These are phyloP conservation scores for Pyropia haitanensis DNA, from an alignment of 23 red algal genomes.

Conservation along the genomic window DNA sequence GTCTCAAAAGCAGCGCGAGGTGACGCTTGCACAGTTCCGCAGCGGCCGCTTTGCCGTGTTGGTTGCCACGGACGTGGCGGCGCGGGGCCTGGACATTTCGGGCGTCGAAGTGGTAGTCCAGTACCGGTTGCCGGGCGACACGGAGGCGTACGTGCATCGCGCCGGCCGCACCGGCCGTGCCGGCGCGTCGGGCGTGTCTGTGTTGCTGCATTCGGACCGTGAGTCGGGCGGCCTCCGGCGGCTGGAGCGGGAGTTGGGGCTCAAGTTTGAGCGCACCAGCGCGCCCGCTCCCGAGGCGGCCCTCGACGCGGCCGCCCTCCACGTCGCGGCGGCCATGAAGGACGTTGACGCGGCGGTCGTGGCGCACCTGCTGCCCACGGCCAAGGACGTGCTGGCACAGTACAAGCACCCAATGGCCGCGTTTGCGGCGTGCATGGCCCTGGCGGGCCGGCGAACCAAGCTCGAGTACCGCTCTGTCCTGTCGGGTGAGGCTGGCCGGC, in stretches of 20 bases:
- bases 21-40: conserved; percentile 78
- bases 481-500: conserved; percentile 68
- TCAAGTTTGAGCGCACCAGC: conserved; percentile 74
- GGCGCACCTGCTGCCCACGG: conserved; percentile 21
- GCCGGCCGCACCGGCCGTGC: conserved; percentile 89
- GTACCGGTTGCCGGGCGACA: conserved; percentile 67
- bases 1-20: conserved; percentile 80
- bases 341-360: conserved; percentile 37
- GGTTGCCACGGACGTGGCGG: conserved; percentile 96
- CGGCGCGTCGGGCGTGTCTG: conserved; percentile 67
- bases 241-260: conserved; percentile 55
- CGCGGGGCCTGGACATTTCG: conserved; percentile 87
- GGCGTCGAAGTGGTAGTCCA: conserved; percentile 95
- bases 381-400: conserved; percentile 26
- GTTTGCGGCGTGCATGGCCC: conserved; percentile 68
- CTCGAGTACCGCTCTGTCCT: conserved; percentile 64
- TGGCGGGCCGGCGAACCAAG: conserved; percentile 42
- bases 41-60: conserved; percentile 82
- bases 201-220: conserved; percentile 74
- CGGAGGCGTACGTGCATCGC: conserved; percentile 88
- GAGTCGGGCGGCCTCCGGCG: conserved; percentile 36
- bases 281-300: conserved; percentile 65
- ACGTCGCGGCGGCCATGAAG: conserved; percentile 25
- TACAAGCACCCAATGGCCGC: conserved; percentile 22
- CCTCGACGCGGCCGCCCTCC: conserved; percentile 54